phyloP scores from a whole-genome alignment of 2,329 filamentous ascomycete genomes.

The Curvularia lunata region DNA sequence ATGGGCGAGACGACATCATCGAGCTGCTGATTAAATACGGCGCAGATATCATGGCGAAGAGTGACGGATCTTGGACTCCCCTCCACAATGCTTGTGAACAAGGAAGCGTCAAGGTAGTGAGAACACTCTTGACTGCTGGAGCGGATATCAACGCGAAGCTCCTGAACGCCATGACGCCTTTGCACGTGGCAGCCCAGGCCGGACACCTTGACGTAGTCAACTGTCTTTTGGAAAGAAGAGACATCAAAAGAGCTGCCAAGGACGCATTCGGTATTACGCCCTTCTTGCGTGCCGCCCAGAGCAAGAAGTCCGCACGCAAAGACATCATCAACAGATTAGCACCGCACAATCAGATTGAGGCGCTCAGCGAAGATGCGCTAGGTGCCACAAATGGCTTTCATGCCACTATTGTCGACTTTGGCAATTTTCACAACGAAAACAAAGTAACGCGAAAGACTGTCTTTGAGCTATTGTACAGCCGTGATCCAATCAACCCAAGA shows the following conservation, averaged over 20 bases:
- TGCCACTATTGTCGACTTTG: constrained; percentile 51
- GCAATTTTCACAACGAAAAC: constrained; percentile 46
- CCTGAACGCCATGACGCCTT: constrained; percentile 45
- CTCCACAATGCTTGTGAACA: constrained; percentile 47
- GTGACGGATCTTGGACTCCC: constrained; percentile 45
- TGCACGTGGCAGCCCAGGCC: constrained; percentile 48
- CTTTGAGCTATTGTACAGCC: constrained; percentile 46
- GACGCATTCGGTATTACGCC: constrained; percentile 55
- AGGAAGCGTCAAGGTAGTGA: constrained; percentile 41
- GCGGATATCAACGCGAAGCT: constrained; percentile 45
- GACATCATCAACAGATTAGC: constrained; percentile 53
- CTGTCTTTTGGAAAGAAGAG: constrained; percentile 44
- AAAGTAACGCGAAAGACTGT: constrained; percentile 42
- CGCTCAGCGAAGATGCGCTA: constrained; percentile 42
- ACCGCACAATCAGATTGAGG: constrained; percentile 50
- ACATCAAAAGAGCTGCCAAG: constrained; percentile 47
- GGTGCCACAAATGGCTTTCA: constrained; percentile 48
- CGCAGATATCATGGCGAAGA: constrained; percentile 42
- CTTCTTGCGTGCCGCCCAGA: constrained; percentile 52
- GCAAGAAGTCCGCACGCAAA: constrained; percentile 39
- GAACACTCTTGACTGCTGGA: constrained; percentile 37
- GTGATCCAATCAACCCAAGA: constrained; percentile 40
- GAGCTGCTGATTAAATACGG: constrained; percentile 41
- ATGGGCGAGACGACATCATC: constrained; percentile 46
- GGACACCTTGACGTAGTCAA: constrained; percentile 48